Evolutionary conservation across 257 asterid species (phyloP), one percentile per base, ranked within the genome.

Genomic region (Solanum pennellii): DNA sequence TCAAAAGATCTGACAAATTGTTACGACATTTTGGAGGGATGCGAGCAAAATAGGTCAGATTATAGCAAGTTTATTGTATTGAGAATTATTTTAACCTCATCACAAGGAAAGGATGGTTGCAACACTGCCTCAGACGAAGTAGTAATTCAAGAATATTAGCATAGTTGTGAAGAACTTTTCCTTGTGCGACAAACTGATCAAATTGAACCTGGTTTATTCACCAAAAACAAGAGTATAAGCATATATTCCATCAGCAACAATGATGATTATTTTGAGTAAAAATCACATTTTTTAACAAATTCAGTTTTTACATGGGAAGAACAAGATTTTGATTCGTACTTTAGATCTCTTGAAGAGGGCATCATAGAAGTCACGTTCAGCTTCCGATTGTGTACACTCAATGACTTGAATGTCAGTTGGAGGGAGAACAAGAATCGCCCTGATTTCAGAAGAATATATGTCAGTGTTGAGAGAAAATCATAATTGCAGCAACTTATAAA

Each of bases 31-130:
- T 74, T 37, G 29, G 18, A 37, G 52, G 82, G 49, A 6, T 9
- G 5, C 5, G 2, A 73, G 47, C 82, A 74, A 37, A 1, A 74
- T 74, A 74, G 12, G 20, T 74, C 39, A 74, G 6, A 39, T 21
- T 39, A 31, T 66, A 74, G 47, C 33, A 82, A 2, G 45, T 68
- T 23, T 41, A 31, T n/a, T 44, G 35, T 29, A 37, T 25, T 37
- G 31, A 14, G 82, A 75, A 15, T 14, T 10, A 13, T 68, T 84
- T 87, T 69, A 66, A 94, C 98, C 98, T 94, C 98, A 94, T 93
- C 21, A 94, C 98, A 86, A 96, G 97, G 92, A 94, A 94, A 60
- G 98, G 98, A 87, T 96, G 98, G 90, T 93, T 96, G 92, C 98
- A 96, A 60, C 98, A 96, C 88, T 96, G 98, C 91, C 98, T 94